Evolutionary conservation across 2,329 filamentous ascomycete species (phyloP).

Genomic region (Hypomyces perniciosus): DNA sequence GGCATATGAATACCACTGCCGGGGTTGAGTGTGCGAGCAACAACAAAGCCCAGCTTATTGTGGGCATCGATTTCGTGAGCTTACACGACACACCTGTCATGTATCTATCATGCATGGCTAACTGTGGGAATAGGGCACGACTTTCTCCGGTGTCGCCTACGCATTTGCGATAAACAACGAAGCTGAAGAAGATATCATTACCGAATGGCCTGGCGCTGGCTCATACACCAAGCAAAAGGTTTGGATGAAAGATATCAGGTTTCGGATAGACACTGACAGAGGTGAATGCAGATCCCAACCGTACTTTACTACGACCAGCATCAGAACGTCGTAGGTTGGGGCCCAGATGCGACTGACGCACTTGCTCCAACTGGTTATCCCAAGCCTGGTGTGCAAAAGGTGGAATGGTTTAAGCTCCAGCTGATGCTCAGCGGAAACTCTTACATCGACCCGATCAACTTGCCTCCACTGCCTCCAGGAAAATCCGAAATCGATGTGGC

Average conservation of each 20-base stretch:
- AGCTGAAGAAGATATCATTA: conserved; percentile 97
- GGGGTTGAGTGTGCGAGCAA: conserved; percentile 85
- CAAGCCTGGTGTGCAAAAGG: conserved; percentile 96
- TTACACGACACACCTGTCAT: background rate
- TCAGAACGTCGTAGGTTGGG: conserved; percentile 99
- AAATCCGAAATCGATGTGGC: conserved; percentile 99
- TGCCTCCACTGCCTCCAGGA: conserved; percentile 91
- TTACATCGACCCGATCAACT: conserved; percentile 98
- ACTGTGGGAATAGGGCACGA: conserved; percentile 65
- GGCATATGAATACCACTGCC: conserved; percentile 45
- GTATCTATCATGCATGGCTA: no score
- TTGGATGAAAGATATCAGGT: background rate
- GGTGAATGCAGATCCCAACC: conserved; percentile 70
- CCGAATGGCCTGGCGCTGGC: conserved; percentile 95
- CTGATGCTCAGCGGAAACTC: conserved; percentile 98
- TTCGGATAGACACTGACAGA: conserved; percentile 1
- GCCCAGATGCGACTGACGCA: conserved; percentile 94
- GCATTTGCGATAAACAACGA: conserved; percentile 97
- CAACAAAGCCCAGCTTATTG: conserved; percentile 95
- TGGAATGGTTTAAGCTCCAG: conserved; percentile 99
- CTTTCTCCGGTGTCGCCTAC: conserved; percentile 95
- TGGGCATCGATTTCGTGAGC: conserved; percentile 95
- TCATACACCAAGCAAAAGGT: conserved; percentile 99
- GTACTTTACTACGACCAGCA: conserved; percentile 99
- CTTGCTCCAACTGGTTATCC: conserved; percentile 95